Base-by-base conservation (phyloP, 2,329 filamentous ascomycete species). In the Albophoma yamanashiensis region DNA sequence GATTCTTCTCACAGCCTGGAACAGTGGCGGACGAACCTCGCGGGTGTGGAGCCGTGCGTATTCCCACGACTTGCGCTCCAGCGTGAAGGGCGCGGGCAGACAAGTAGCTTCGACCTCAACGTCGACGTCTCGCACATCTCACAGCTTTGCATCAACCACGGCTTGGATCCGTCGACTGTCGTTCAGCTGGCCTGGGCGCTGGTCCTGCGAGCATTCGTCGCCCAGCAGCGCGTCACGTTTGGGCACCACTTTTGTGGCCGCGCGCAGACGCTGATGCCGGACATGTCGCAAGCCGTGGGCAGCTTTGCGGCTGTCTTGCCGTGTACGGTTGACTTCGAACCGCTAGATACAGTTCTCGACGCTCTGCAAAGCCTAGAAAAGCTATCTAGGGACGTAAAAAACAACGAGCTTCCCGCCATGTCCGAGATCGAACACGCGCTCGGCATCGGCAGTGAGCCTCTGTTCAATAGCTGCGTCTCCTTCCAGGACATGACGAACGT, bases 151-250 rank as follows among this genome's bases (percentile, higher is more conserved):
- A 59, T 64, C 0, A 56, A 73, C 73, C 53, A 73, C 62, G 9
- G 72, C 11, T 72, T 82, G 3, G 77, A 77, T 0, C 69, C 79
- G 0, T 76, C 80, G 0, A 77, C 80, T 0, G 72, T 85, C 4
- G 73, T 87, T 4, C 78, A 81, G 31, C 76, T 84, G n/a, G 82
- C 83, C 0, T 87, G 84, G 84, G 81, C 77, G 0, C 71, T 87
- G 25, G 74, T 85, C 0, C 71, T 86, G 0, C 78, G 82, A 2
- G 75, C 77, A 1, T 86, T 83, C 63, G 77, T 81, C 3, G 81
- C 81, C 1, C 75, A 75, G 20, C 74, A 79, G 27, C 75, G 78
- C 14, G 78, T 85, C 9, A 77, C 79, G 43, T 86, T 87, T 62
- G 84, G 84, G 0, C 81, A 76, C 60, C 75, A 77, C 40, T 74